Conservation (phyloP, 2,329 filamentous ascomycete genomes). For the Xylaria sp. region DNA sequence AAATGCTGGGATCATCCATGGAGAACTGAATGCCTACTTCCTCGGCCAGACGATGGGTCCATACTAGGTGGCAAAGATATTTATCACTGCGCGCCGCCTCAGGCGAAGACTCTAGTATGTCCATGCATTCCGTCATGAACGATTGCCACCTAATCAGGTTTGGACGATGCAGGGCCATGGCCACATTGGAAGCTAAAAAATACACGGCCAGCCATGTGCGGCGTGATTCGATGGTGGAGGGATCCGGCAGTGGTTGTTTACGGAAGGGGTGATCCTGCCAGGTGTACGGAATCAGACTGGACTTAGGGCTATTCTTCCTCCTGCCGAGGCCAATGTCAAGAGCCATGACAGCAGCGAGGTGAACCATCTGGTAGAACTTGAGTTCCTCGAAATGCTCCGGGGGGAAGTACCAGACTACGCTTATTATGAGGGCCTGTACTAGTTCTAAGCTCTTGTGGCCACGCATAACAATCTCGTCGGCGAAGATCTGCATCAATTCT, state of each 20-base stretch:
- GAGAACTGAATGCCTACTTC: slow-evolving; percentile 74
- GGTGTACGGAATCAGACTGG: slow-evolving; percentile 52
- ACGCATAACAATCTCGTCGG: slow-evolving; percentile 77
- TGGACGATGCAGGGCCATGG: slow-evolving; percentile 70
- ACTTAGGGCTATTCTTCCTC: slow-evolving; percentile 52
- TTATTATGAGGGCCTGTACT: slow-evolving; percentile 80
- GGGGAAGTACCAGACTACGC: slow-evolving; percentile 86
- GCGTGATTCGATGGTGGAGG: slow-evolving; percentile 65
- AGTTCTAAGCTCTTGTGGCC: slow-evolving; percentile 87
- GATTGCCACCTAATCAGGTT: slow-evolving; percentile 69
- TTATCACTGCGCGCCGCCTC: slow-evolving; percentile 67
- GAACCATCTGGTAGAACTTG: slow-evolving; percentile 89
- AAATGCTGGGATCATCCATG: slow-evolving; percentile 70
- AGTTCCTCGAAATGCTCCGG: slow-evolving; percentile 86
- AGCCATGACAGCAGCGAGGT: slow-evolving; percentile 83
- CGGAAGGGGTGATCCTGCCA: slow-evolving; percentile 58
- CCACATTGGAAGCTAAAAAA: slow-evolving; percentile 67
- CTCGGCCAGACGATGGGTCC: slow-evolving; percentile 72
- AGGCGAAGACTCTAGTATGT: slow-evolving; percentile 64
- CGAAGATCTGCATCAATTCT: slow-evolving; percentile 78
- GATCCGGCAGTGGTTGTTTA: slow-evolving; percentile 60
- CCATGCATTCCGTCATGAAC: slow-evolving; percentile 70
- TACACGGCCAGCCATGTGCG: slow-evolving; percentile 71
- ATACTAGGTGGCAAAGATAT: slow-evolving; percentile 69
- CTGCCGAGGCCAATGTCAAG: slow-evolving; percentile 80